A percentile compares a stretch with the other conserved stretches of the same genome.
Conservation (phyloP, 2,329 filamentous ascomycete species). For the Aureobasidium namibiae region DNA sequence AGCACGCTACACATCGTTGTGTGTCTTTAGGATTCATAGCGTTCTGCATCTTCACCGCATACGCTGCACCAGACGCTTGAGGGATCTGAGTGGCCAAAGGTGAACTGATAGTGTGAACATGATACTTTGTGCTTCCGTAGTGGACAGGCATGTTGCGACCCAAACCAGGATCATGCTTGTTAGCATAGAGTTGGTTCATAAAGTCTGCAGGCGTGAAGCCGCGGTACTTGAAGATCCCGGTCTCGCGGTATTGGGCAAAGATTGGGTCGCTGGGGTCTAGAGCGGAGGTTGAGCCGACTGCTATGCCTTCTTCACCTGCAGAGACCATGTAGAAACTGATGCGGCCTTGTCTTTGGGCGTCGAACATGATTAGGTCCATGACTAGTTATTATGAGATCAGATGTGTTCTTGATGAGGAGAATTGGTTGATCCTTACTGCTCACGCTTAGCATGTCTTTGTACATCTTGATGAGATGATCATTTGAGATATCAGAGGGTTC, state of each 20-base stretch:
- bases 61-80: slow-evolving; percentile 78
- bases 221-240: slow-evolving; percentile 81
- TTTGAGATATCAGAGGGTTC: slow-evolving; percentile 56
- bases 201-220: slow-evolving; percentile 83
- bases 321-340: slow-evolving; percentile 96
- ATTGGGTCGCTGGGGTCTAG: slow-evolving; percentile 78
- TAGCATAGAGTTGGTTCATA: slow-evolving; percentile 92
- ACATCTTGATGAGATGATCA: slow-evolving; percentile 52
- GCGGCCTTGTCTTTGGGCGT: slow-evolving; percentile 89
- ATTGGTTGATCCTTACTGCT: not conserved
- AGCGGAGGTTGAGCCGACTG: slow-evolving; percentile 79
- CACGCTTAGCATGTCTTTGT: slow-evolving; percentile 54
- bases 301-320: slow-evolving; percentile 88
- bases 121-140: slow-evolving; percentile 75
- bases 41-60: slow-evolving; percentile 75
- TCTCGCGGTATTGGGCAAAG: slow-evolving; percentile 90
- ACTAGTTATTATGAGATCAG: slow-evolving; percentile 42
- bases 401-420: not conserved
- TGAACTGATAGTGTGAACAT: slow-evolving; percentile 83
- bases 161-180: slow-evolving; percentile 66
- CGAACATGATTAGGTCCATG: slow-evolving; percentile 97
- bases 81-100: slow-evolving; percentile 83
- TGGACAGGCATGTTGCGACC: slow-evolving; percentile 97
- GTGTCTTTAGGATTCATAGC: slow-evolving; percentile 61
- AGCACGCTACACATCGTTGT: slow-evolving; percentile 66